Conservation (phyloP, 805 yeast species). For the Kuraishia hungarica region DNA sequence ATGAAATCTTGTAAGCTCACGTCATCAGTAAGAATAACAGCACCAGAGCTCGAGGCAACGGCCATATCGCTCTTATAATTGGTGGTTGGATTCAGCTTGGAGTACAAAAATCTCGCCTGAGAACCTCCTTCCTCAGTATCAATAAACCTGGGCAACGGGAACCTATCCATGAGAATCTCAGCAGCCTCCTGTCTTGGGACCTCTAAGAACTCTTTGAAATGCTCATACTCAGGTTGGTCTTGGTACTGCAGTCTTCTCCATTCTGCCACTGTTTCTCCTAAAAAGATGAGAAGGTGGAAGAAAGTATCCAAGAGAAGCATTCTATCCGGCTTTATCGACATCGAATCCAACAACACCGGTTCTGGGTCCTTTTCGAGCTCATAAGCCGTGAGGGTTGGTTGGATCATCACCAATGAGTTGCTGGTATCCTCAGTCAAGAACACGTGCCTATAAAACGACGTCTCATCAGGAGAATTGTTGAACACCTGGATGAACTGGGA, state of each 20-base stretch:
- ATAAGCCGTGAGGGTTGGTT: slow-evolving; percentile 56
- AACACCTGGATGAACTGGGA: slow-evolving; percentile 59
- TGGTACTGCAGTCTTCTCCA: slow-evolving; percentile 64
- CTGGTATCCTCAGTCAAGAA: slow-evolving; percentile 53
- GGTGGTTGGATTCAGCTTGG: slow-evolving; percentile 61
- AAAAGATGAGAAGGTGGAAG: slow-evolving; percentile 60
- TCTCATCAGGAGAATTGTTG: slow-evolving; percentile 67
- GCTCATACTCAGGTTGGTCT: slow-evolving; percentile 48
- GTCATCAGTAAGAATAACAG: slow-evolving; percentile 49
- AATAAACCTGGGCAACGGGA: slow-evolving; percentile 64
- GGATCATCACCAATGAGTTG: slow-evolving; percentile 59
- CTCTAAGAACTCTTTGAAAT: slow-evolving; percentile 50
- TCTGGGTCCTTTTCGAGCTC: slow-evolving; percentile 50
- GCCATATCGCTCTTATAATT: slow-evolving; percentile 31
- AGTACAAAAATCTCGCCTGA: slow-evolving; percentile 63
- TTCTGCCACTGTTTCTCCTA: slow-evolving; percentile 57
- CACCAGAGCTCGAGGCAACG: slow-evolving; percentile 21
- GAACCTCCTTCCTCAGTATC: slow-evolving; percentile 74
- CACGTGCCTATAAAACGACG: slow-evolving; percentile 54
- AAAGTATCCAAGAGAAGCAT: slow-evolving; percentile 58
- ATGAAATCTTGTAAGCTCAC: slow-evolving; percentile 46
- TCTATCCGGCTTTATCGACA: slow-evolving; percentile 48
- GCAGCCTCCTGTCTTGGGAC: slow-evolving; percentile 61
- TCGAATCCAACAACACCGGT: slow-evolving; percentile 56
- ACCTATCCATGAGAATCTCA: slow-evolving; percentile 53